phyloP scores from a whole-genome alignment of 306 rosid genomes.

The Lupinus albus region DNA sequence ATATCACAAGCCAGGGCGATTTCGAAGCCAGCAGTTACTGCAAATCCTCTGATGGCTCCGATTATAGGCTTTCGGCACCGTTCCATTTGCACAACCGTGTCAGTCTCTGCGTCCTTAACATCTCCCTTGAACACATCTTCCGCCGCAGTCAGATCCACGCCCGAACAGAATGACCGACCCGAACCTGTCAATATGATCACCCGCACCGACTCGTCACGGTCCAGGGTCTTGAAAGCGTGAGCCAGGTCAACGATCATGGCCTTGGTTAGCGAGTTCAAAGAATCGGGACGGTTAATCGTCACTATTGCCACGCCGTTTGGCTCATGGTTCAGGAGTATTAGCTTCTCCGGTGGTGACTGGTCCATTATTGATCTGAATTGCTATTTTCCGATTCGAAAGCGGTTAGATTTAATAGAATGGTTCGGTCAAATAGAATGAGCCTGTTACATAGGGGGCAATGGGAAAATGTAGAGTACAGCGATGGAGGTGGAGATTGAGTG shows the following conservation, averaged over 20 bases:
- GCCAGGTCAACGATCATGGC: conserved; percentile 81
- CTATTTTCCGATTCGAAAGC: neutral
- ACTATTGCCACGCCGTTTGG: conserved; percentile 64
- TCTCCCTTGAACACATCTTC: conserved; percentile 94
- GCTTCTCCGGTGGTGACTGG: conserved; percentile 49
- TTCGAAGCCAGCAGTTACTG: conserved; percentile 93
- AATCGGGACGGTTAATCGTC: conserved; percentile 81
- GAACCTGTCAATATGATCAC: conserved; percentile 75
- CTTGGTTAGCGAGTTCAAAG: conserved; percentile 75
- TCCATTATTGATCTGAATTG: conserved; percentile 44
- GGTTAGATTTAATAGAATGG: neutral
- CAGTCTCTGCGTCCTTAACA: conserved; percentile 73
- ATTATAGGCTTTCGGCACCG: conserved; percentile 80
- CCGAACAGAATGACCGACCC: conserved; percentile 91
- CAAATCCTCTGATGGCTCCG: conserved; percentile 83
- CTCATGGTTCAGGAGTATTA: conserved; percentile 58
- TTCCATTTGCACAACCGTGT: conserved; percentile 82
- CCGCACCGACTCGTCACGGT: conserved; percentile 63
- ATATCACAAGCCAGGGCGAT: conserved; percentile 87
- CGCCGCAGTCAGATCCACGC: conserved; percentile 81
- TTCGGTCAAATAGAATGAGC: no score
- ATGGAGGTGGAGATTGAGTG: neutral
- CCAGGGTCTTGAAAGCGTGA: conserved; percentile 61
- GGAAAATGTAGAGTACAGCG: neutral
- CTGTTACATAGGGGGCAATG: neutral